Evolutionary conservation across 352 stramenopile genomes (phyloP).

Genomic region (Phytophthora crassamura): DNA sequence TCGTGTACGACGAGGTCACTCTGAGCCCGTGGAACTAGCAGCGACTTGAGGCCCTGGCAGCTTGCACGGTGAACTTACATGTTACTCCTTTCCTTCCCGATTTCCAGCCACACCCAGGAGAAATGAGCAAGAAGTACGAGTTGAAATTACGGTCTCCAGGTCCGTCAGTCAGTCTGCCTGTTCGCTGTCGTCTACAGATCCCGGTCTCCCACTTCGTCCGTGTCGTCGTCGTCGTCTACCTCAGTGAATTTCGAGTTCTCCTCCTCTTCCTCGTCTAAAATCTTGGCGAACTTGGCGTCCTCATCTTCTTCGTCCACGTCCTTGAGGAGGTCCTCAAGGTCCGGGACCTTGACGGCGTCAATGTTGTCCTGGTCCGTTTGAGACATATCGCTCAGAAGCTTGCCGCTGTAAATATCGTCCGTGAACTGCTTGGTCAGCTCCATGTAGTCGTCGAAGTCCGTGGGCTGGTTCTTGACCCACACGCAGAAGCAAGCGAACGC

Average conservation of each 20-base stretch:
- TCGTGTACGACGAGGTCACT: slow-evolving; percentile 81
- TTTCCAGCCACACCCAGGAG: not conserved
- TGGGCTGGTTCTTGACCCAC: slow-evolving; percentile 99
- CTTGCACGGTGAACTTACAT: slow-evolving; percentile 16
- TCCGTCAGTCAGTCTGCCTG: slow-evolving; percentile 34
- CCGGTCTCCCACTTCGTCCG: slow-evolving; percentile 54
- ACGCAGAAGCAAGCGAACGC: slow-evolving; percentile 96
- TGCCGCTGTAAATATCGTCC: slow-evolving; percentile 99
- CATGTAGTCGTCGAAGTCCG: slow-evolving; percentile 99
- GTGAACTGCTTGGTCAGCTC: slow-evolving; percentile 99
- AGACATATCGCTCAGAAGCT: slow-evolving; percentile 97
- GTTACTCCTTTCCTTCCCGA: too few species aligned
- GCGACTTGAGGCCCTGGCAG: not conserved
- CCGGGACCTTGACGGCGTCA: slow-evolving; percentile 94
- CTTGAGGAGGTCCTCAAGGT: slow-evolving; percentile 86
- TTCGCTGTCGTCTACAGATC: slow-evolving; percentile 63
- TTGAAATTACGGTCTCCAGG: slow-evolving; percentile 27
- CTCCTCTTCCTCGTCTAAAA: slow-evolving; percentile 82
- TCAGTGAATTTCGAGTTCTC: slow-evolving; percentile 44
- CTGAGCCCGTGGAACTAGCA: slow-evolving; percentile 61
- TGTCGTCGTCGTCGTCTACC: slow-evolving; percentile 43
- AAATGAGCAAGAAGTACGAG: slow-evolving; percentile 35
- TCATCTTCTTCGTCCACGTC: slow-evolving; percentile 87
- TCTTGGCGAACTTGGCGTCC: slow-evolving; percentile 79
- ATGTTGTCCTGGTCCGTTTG: slow-evolving; percentile 98